These are phyloP conservation scores for Kodamaea laetipori DNA, from an alignment of 805 yeast genomes.

Conservation along the genomic window DNA sequence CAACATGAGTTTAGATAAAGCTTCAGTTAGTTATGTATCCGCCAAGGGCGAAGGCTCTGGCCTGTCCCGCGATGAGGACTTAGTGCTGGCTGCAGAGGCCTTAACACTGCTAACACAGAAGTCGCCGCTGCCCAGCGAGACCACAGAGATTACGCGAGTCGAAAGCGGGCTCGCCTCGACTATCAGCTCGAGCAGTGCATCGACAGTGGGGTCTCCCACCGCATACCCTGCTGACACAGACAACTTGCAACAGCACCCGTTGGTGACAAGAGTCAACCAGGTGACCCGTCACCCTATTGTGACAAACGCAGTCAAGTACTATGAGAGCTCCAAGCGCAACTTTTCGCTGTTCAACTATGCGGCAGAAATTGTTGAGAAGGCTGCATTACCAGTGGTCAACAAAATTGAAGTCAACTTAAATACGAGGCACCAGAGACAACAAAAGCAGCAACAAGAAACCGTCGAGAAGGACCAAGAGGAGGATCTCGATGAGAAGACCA, in stretches of 20 bases:
- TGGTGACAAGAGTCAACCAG: conserved; percentile 39
- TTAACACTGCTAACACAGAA: conserved; percentile 37
- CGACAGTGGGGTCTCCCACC: conserved; percentile 10
- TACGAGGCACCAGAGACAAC: conserved; percentile 35
- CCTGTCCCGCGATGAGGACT: conserved; percentile 18
- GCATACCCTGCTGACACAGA: conserved; percentile 4
- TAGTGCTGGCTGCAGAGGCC: conserved; percentile 45
- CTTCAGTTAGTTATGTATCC: neutral
- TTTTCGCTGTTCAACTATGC: conserved; percentile 58
- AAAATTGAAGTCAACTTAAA: conserved; percentile 50
- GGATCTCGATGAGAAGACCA: conserved; percentile 8
- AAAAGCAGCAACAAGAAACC: conserved; percentile 11
- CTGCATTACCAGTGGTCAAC: conserved; percentile 55
- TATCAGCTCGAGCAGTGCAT: conserved; percentile 8
- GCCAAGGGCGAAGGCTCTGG: neutral
- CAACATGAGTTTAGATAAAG: neutral
- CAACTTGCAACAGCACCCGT: conserved; percentile 34
- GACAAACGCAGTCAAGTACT: conserved; percentile 51
- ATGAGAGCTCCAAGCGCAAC: conserved; percentile 47
- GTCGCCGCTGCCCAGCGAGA: conserved; percentile 14
- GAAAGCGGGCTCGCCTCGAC: neutral
- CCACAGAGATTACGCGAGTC: conserved; percentile 7
- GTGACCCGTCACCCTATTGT: conserved; percentile 45
- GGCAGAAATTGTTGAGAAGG: conserved; percentile 59
- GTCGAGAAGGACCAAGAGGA: conserved; percentile 18